Evolutionary conservation across 805 yeast genomes (phyloP).

Genomic region (Myxozyma nipponensis): DNA sequence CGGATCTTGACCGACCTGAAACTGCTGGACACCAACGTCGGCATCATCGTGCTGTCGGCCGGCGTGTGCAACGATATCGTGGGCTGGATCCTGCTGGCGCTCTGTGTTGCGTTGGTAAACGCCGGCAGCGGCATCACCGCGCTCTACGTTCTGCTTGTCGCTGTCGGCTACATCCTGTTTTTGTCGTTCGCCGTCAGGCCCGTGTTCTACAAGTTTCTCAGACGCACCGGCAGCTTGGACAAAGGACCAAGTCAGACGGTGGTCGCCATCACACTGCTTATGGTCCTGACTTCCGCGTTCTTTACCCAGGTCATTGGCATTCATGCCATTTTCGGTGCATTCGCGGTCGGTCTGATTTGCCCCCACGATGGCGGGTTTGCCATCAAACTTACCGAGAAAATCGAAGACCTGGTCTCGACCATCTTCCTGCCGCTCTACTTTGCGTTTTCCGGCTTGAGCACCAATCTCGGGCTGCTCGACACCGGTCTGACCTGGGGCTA

Average conservation of each 20-base stretch:
- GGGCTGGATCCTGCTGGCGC: slow-evolving; percentile 78
- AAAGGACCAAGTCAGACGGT: slow-evolving; percentile 59
- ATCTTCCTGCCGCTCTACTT: slow-evolving; percentile 73
- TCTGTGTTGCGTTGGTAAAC: slow-evolving; percentile 72
- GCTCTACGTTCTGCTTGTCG: slow-evolving; percentile 60
- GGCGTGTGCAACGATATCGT: slow-evolving; percentile 75
- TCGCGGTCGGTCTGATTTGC: slow-evolving; percentile 67
- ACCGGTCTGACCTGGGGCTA: slow-evolving; percentile 76
- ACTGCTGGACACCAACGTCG: slow-evolving; percentile 47
- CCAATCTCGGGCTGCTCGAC: slow-evolving; percentile 59
- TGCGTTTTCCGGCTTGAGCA: slow-evolving; percentile 73
- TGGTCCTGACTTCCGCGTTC: slow-evolving; percentile 65
- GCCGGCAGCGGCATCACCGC: slow-evolving; percentile 65
- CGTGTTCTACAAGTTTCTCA: slow-evolving; percentile 44
- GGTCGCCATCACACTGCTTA: slow-evolving; percentile 52
- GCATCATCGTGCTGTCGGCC: slow-evolving; percentile 65
- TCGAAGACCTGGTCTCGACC: slow-evolving; percentile 73
- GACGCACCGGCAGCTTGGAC: slow-evolving; percentile 52
- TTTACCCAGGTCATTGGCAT: slow-evolving; percentile 82
- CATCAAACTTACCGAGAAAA: slow-evolving; percentile 62
- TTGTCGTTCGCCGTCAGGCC: slow-evolving; percentile 55
- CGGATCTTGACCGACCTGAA: slow-evolving; percentile 72
- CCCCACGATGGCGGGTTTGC: slow-evolving; percentile 76
- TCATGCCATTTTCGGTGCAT: slow-evolving; percentile 83
- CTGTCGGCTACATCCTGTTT: slow-evolving; percentile 63